Evolutionary conservation across 1,139 yeast genomes (phyloP).

Genomic region (Nakaseomyces bracarensis): DNA sequence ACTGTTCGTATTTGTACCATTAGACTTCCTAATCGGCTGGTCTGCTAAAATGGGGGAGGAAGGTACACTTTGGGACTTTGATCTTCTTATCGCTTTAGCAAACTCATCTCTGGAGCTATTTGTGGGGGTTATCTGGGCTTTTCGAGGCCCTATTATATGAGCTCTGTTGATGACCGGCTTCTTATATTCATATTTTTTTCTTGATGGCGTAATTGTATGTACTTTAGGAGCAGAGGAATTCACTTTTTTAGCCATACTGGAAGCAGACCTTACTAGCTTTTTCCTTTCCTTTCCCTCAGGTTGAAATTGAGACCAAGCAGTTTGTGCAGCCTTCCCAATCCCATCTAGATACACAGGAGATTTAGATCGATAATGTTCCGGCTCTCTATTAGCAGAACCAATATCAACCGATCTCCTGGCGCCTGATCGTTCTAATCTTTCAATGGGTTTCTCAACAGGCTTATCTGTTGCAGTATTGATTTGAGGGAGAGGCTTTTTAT

Average conservation of each 20-base stretch:
- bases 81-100: not conserved
- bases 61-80: conserved; percentile 6
- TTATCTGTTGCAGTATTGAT: not conserved
- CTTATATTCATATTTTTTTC: conserved; percentile 17
- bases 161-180: conserved; percentile 23
- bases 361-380: not conserved
- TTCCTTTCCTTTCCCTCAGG: conserved; percentile 6
- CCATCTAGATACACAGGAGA: conserved; percentile 14
- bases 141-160: conserved; percentile 15
- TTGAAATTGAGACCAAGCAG: conserved; percentile 17
- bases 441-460: not conserved
- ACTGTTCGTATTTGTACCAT: not conserved
- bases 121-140: not conserved
- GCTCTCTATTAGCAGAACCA: conserved; percentile 7
- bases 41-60: conserved; percentile 7
- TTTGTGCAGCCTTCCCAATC: conserved; percentile 18
- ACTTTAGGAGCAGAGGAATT: not conserved
- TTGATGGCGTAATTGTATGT: not conserved
- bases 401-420: not conserved
- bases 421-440: not conserved
- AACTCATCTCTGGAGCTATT: conserved; percentile 6
- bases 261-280: conserved; percentile 1
- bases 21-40: not conserved
- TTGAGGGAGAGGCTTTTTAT: not conserved
- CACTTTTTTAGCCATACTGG: not conserved